phyloP scores from a whole-genome alignment of 192 early-diverging fungal genomes.

The Podila horticola region DNA sequence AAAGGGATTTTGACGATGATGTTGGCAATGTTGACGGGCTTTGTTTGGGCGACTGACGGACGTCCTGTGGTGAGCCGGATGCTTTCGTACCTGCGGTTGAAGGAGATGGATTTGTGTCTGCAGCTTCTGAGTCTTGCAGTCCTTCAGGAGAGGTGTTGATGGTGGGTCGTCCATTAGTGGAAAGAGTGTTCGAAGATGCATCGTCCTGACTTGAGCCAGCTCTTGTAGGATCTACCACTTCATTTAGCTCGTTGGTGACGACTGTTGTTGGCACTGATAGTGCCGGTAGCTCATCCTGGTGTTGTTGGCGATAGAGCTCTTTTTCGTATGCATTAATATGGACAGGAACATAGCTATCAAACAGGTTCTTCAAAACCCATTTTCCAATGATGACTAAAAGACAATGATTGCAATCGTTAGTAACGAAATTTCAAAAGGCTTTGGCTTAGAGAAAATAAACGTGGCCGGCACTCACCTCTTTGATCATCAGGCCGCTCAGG shows the following conservation, averaged over 20 bases:
- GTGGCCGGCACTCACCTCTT: slow-evolving; percentile 61
- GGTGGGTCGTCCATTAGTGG: slow-evolving; percentile 17
- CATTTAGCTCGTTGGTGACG: slow-evolving; percentile 32
- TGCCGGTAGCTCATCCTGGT: slow-evolving; percentile 24
- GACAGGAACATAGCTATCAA: slow-evolving; percentile 67
- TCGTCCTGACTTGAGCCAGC: slow-evolving; percentile 8
- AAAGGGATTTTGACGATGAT: slow-evolving; percentile 27
- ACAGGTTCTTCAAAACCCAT: slow-evolving; percentile 83
- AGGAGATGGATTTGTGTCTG: slow-evolving; percentile 2
- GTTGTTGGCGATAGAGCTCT: slow-evolving; percentile 42
- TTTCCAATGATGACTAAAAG: slow-evolving; percentile 81
- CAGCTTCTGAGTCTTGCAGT: neutral
- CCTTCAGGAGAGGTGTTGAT: slow-evolving; percentile 40
- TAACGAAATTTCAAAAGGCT: slow-evolving; percentile 38
- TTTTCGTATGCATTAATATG: slow-evolving; percentile 62
- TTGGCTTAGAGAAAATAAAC: neutral
- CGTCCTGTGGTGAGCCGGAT: slow-evolving; percentile 2
- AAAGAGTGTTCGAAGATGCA: neutral
- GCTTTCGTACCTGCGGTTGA: slow-evolving; percentile 9
- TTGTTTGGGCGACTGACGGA: slow-evolving; percentile 11
- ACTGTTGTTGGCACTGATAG: slow-evolving; percentile 25
- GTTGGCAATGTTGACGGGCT: slow-evolving; percentile 51
- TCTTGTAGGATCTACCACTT: slow-evolving; percentile 17
- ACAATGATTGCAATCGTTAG: slow-evolving; percentile 49
- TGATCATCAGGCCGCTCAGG: slow-evolving; percentile 72